phyloP scores from a whole-genome alignment of 73 alveolate species.

The Paramecium caudatum region DNA sequence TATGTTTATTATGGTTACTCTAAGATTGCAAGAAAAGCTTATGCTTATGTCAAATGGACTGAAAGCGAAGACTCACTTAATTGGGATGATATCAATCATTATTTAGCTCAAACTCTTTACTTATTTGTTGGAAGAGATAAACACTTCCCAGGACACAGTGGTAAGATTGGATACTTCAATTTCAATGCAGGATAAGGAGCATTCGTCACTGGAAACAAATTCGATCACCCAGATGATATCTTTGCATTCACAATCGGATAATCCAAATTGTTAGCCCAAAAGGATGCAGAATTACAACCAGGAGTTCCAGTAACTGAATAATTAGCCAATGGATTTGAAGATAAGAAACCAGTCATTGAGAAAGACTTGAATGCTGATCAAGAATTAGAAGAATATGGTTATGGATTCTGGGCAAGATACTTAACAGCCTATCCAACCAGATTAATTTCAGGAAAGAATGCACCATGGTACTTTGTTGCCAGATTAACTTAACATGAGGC shows the following conservation, averaged over 20 bases:
- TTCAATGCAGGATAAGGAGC: slow-evolving; percentile 66
- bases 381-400: slow-evolving; percentile 49
- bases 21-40: slow-evolving; percentile 14
- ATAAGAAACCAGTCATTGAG: slow-evolving; percentile 45
- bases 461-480: slow-evolving; percentile 59
- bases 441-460: slow-evolving; percentile 43
- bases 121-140: slow-evolving; percentile 57
- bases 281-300: slow-evolving; percentile 35
- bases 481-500: slow-evolving; percentile 44
- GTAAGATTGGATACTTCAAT: slow-evolving; percentile 64
- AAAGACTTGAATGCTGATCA: background rate
- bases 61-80: slow-evolving; percentile 47
- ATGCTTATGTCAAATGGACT: slow-evolving; percentile 65
- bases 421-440: slow-evolving; percentile 48
- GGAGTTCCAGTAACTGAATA: slow-evolving; percentile 43
- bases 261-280: background rate
- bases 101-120: background rate
- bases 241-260: slow-evolving; percentile 38
- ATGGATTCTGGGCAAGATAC: slow-evolving; percentile 62
- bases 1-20: slow-evolving; percentile 59
- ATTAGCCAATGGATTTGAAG: background rate
- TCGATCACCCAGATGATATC: slow-evolving; percentile 51
- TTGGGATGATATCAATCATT: slow-evolving; percentile 31
- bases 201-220: slow-evolving; percentile 14
- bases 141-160: slow-evolving; percentile 54